These are phyloP conservation scores for Cercospora citrullina DNA, from an alignment of 2,329 filamentous ascomycete species.

Conservation along the genomic window DNA sequence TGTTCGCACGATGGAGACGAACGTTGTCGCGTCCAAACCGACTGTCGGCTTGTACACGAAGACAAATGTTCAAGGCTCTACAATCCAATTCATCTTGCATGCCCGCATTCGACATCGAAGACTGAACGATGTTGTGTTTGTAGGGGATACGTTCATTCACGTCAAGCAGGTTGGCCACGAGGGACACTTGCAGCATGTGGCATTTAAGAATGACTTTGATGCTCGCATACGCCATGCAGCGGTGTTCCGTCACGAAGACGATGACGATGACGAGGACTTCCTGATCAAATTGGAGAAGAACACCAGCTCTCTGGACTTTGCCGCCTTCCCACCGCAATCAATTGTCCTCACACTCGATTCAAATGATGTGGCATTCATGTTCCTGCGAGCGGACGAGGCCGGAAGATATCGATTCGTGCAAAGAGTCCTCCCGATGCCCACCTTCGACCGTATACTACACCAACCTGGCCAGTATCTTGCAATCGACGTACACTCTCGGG, in stretches of 20 bases:
- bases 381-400: constrained; percentile 53
- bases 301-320: constrained; percentile 7
- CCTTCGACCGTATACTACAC: constrained; percentile 52
- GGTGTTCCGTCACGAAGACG: constrained; percentile 59
- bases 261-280: constrained; percentile 42
- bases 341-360: constrained; percentile 74
- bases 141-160: constrained; percentile 79
- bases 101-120: constrained; percentile 69
- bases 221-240: constrained; percentile 75
- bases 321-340: constrained; percentile 69
- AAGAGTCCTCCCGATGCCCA: constrained; percentile 60
- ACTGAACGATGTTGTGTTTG: constrained; percentile 80
- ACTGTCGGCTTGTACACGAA: constrained; percentile 71
- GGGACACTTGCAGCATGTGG: constrained; percentile 72
- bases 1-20: constrained; percentile 14
- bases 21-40: not conserved
- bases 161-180: constrained; percentile 66
- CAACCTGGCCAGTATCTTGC: constrained; percentile 67
- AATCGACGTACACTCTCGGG: constrained; percentile 69
- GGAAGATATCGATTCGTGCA: constrained; percentile 61
- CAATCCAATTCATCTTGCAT: constrained; percentile 74
- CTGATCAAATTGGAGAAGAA: constrained; percentile 32
- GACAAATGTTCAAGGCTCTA: constrained; percentile 74
- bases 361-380: constrained; percentile 75
- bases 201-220: constrained; percentile 76